phyloP scores from a whole-genome alignment of 306 rosid species.

The Bauhinia variegata region DNA sequence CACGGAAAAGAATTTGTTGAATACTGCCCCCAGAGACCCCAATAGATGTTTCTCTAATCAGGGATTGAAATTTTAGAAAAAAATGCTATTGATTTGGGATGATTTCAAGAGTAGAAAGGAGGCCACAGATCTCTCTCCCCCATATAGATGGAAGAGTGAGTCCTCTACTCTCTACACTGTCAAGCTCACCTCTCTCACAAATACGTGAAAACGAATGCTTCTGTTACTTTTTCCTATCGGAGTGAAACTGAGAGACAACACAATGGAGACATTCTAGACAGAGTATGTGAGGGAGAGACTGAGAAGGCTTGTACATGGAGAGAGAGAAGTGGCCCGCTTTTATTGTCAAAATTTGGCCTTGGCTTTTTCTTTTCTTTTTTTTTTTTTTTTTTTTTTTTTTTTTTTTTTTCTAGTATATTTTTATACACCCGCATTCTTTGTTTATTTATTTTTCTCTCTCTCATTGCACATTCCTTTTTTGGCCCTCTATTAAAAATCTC shows the following conservation, averaged over 20 bases:
- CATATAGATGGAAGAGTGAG: slow-evolving; percentile 8
- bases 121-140: slow-evolving; percentile 34
- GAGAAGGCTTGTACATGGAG: no score
- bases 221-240: no score
- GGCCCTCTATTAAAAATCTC: no score
- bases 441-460: no score
- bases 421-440: no score
- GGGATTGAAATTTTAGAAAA: slow-evolving; percentile 3
- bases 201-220: slow-evolving; percentile 39
- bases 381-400: no score
- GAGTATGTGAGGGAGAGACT: slow-evolving; percentile 5
- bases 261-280: slow-evolving; percentile 41
- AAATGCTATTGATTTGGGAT: background rate
- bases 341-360: no score
- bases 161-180: background rate
- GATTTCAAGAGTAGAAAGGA: slow-evolving; percentile 1
- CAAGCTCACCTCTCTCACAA: slow-evolving; percentile 19
- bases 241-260: no score
- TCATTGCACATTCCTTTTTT: no score
- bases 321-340: no score
- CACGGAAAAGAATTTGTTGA: background rate
- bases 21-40: background rate
- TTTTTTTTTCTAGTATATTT: no score
- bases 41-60: slow-evolving; percentile 11
- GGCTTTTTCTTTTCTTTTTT: no score